These are phyloP conservation scores for Penicillium psychrofluorescens DNA, from an alignment of 495 filamentous ascomycete genomes.

Conservation along the genomic window DNA sequence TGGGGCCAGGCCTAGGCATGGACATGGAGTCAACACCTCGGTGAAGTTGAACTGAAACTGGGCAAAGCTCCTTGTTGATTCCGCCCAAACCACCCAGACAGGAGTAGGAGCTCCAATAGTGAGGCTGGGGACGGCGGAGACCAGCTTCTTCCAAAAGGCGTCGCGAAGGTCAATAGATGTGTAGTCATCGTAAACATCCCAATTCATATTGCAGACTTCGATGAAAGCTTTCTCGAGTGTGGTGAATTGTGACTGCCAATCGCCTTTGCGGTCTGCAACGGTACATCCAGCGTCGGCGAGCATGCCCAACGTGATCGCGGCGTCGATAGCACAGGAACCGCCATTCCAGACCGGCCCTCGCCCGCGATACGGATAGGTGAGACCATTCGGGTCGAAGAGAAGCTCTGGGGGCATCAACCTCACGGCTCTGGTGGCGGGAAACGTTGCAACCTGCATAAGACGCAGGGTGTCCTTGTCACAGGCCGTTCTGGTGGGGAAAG, in stretches of 20 bases:
- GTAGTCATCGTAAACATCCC: constrained; percentile 18
- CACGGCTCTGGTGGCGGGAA: constrained; percentile 8
- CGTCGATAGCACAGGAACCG: constrained; percentile 23
- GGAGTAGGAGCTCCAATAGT: constrained; percentile 3
- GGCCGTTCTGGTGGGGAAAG: constrained; percentile 10
- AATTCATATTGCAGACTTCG: constrained; percentile 24
- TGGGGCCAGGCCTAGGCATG: background rate
- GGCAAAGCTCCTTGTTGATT: constrained; percentile 13
- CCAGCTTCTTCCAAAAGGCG: constrained; percentile 9
- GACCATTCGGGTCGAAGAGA: constrained; percentile 12
- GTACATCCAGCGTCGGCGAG: constrained; percentile 34
- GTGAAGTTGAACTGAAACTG: constrained; percentile 17
- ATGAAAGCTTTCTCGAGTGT: constrained; percentile 23
- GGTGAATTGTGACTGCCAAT: constrained; percentile 7
- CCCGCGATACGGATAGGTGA: constrained; percentile 17
- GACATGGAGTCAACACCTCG: constrained; percentile 3
- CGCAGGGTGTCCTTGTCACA: constrained; percentile 1
- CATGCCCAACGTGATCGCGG: constrained; percentile 24
- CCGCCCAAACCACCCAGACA: constrained; percentile 14
- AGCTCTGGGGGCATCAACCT: constrained; percentile 4
- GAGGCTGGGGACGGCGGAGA: background rate
- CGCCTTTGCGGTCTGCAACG: constrained; percentile 18
- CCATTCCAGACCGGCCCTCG: constrained; percentile 19
- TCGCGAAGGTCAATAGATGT: constrained; percentile 14
- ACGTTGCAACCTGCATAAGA: constrained; percentile 9